phyloP scores from a whole-genome alignment of 2,329 filamentous ascomycete genomes.

The Graphiopsis chlorocephala region DNA sequence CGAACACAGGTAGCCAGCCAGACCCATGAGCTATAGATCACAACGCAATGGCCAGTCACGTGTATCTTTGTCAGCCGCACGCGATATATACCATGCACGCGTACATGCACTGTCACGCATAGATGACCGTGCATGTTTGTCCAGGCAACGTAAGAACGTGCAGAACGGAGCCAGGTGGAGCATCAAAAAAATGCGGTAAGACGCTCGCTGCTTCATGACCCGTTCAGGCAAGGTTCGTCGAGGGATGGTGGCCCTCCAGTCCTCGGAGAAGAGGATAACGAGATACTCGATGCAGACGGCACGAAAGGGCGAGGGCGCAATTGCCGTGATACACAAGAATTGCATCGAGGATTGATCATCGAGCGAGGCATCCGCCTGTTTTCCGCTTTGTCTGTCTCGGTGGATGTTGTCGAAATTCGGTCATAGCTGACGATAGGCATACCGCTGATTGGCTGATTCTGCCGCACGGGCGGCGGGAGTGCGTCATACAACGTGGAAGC shows the following conservation, averaged over 20 bases:
- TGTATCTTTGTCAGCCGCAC: background rate
- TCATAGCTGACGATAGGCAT: background rate
- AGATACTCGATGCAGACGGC: background rate
- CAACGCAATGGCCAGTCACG: background rate
- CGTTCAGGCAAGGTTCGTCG: background rate
- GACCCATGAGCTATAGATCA: background rate
- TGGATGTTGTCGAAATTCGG: background rate
- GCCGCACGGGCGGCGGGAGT: background rate
- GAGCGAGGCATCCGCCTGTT: background rate
- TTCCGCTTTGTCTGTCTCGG: background rate
- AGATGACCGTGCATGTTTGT: background rate
- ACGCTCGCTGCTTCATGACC: background rate
- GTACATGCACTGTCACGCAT: background rate
- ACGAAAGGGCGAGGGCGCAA: background rate
- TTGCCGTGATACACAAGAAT: background rate
- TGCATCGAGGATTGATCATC: background rate
- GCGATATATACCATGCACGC: background rate
- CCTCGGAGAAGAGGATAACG: background rate
- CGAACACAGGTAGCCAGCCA: background rate
- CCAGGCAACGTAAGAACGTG: background rate
- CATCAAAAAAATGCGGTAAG: background rate
- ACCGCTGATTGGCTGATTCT: background rate
- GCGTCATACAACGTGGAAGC: slow-evolving; percentile 1
- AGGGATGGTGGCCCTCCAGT: background rate
- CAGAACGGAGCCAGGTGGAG: background rate